Evolutionary conservation across 305 asterid species (phyloP).

Genomic region (Salvia sclarea): DNA sequence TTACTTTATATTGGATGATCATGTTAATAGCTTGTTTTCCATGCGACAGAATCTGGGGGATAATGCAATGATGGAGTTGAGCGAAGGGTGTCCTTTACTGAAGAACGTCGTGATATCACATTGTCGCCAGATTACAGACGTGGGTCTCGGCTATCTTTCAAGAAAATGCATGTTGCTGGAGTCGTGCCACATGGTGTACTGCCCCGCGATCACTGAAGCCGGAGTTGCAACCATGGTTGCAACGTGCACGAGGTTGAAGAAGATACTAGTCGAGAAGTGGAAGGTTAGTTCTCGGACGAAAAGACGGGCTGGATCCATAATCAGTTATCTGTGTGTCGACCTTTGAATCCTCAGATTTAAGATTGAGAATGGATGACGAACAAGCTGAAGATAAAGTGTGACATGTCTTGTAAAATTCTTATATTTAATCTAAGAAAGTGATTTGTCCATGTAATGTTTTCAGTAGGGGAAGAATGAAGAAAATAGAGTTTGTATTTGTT

Average conservation of each 20-base stretch:
- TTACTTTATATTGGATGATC: neutral
- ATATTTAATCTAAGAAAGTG: neutral
- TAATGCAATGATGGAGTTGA: slow-evolving; percentile 66
- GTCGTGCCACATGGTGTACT: slow-evolving; percentile 80
- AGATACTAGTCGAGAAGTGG: slow-evolving; percentile 73
- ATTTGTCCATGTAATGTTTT: neutral
- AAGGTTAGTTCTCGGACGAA: slow-evolving; percentile 77
- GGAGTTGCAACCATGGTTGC: slow-evolving; percentile 78
- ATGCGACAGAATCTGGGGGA: slow-evolving; percentile 66
- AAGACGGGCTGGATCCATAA: slow-evolving; percentile 75
- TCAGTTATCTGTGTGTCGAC: slow-evolving; percentile 62
- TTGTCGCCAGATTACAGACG: slow-evolving; percentile 73
- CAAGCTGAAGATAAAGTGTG: slow-evolving; percentile 19
- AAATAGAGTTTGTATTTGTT: no score
- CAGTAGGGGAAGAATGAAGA: no score
- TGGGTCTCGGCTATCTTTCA: slow-evolving; percentile 60
- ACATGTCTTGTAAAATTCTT: neutral
- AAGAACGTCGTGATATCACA: slow-evolving; percentile 75
- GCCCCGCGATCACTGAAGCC: slow-evolving; percentile 65
- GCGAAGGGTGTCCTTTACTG: slow-evolving; percentile 73
- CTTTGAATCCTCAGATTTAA: slow-evolving; percentile 31
- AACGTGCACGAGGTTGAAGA: slow-evolving; percentile 60
- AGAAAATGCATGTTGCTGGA: slow-evolving; percentile 60
- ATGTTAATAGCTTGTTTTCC: neutral
- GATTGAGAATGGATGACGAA: neutral